These are phyloP conservation scores for Tricholoma terreum DNA, from an alignment of 768 basidiomycete species.

Conservation along the genomic window DNA sequence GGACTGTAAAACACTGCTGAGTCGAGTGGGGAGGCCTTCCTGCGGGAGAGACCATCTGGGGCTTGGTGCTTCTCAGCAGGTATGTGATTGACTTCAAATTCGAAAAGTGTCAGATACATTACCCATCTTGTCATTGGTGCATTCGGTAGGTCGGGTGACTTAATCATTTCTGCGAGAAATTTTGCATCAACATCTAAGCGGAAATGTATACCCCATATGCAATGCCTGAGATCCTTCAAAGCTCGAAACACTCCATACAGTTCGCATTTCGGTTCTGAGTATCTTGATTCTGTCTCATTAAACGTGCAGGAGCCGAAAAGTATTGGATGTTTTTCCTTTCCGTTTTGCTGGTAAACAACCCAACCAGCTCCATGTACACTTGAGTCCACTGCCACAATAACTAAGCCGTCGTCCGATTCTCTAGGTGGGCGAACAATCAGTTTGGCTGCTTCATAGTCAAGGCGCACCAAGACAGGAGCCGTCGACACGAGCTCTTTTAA, in stretches of 20 bases:
- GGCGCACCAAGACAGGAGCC: conserved; percentile 26
- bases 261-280: conserved; percentile 36
- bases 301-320: conserved; percentile 32
- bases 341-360: conserved; percentile 28
- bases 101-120: no score
- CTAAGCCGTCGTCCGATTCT: no score
- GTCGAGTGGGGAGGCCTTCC: no score
- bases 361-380: conserved; percentile 31
- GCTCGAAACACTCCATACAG: conserved; percentile 35
- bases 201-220: no score
- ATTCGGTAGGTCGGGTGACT: no score
- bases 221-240: conserved; percentile 24
- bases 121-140: no score
- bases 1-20: no score
- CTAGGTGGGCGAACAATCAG: conserved; percentile 2
- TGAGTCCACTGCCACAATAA: conserved; percentile 35
- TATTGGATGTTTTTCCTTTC: conserved; percentile 18
- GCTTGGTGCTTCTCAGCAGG: no score
- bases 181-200: no score
- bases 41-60: no score
- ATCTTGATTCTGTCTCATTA: conserved; percentile 28
- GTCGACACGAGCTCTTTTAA: conserved; percentile 20
- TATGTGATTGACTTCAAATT: no score
- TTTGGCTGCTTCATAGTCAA: conserved; percentile 28
- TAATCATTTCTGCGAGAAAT: no score